Base-by-base conservation (phyloP, 768 basidiomycete species). In the Phlegmacium glaucopus region DNA sequence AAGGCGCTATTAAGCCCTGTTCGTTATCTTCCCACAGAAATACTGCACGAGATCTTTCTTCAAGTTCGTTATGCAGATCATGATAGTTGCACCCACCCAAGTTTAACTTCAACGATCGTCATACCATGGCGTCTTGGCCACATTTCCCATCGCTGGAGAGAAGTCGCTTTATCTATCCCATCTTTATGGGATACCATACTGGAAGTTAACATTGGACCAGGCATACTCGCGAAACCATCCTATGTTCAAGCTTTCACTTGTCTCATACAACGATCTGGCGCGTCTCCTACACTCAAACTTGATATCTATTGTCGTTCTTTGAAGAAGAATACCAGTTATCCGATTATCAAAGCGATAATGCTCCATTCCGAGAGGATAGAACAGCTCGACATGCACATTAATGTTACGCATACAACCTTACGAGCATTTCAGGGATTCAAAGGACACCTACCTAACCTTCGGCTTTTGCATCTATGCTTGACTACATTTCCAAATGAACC, bases 21-120 rank as follows among this genome's bases (percentile, higher is more conserved):
- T 4, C 47, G 51, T 18, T 40, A 22, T n/a, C 43, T 53, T 22
- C 51, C 51, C 12, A 40, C 48, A 9, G 51, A 53, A 27, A 42
- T 53, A 4, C 48, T 53, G 8, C 51, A 53, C 27, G 47, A 49
- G 27, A 49, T 53, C 25, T 53, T 53, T 35, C 30, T 53, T 15
- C 32, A 42, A n/a, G n/a, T n/a, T n/a, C n/a, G n/a, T n/a, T n/a
- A n/a, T n/a, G n/a, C n/a, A n/a, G n/a, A n/a, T n/a, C n/a, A n/a
- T n/a, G n/a, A n/a, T n/a, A n/a, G n/a, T n/a, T n/a, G n/a, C n/a
- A n/a, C n/a, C n/a, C n/a, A n/a, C n/a, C n/a, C n/a, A n/a, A n/a
- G n/a, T n/a, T n/a, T n/a, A n/a, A n/a, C 30, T 53, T 15, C 32
- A 42, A 22, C 22, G 22, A 37, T 42, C 27, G 29, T 35, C 26